Evolutionary conservation across 202 grass and related monocot genomes (phyloP).

Genomic region (Setaria italica): DNA sequence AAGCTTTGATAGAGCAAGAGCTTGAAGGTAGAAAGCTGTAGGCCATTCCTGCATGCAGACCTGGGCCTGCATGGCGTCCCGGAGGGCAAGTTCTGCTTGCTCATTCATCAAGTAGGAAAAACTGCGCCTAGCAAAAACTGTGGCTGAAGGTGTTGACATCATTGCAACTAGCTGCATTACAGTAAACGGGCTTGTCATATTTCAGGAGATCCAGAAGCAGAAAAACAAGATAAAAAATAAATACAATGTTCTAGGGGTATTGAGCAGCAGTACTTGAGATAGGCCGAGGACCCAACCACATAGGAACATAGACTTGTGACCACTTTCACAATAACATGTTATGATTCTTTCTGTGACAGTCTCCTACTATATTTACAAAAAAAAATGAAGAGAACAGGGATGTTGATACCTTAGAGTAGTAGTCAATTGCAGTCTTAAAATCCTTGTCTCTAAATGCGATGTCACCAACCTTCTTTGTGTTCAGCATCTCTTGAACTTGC

Average conservation of each 20-base stretch:
- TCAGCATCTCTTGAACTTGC: slow-evolving; percentile 99
- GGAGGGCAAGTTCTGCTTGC: slow-evolving; percentile 91
- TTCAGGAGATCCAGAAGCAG: slow-evolving; percentile 9
- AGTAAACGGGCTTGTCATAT: slow-evolving; percentile 30
- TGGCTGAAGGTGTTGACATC: slow-evolving; percentile 90
- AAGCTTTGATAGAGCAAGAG: slow-evolving; percentile 93
- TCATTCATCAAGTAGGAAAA: slow-evolving; percentile 96
- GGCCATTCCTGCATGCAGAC: slow-evolving; percentile 99
- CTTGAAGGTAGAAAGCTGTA: slow-evolving; percentile 95
- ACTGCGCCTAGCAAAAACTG: slow-evolving; percentile 85
- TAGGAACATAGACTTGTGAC: slow-evolving; percentile 3
- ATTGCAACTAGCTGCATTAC: slow-evolving; percentile 83
- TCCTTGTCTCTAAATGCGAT: slow-evolving; percentile 99
- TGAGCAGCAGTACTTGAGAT: slow-evolving; percentile 9
- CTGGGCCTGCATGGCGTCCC: slow-evolving; percentile 97
- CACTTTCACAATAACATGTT: slow-evolving; percentile 22
- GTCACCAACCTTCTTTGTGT: slow-evolving; percentile 99
- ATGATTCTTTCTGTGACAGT: slow-evolving; percentile 15
- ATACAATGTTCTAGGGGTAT: background rate
- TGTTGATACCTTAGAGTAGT: slow-evolving; percentile 92
- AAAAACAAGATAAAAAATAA: background rate
- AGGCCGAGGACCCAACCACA: background rate
- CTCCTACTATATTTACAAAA: background rate
- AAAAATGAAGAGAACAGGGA: slow-evolving; percentile 10
- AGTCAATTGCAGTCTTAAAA: slow-evolving; percentile 97